phyloP scores from a whole-genome alignment of 768 basidiomycete species.

The Pleurotus giganteus region DNA sequence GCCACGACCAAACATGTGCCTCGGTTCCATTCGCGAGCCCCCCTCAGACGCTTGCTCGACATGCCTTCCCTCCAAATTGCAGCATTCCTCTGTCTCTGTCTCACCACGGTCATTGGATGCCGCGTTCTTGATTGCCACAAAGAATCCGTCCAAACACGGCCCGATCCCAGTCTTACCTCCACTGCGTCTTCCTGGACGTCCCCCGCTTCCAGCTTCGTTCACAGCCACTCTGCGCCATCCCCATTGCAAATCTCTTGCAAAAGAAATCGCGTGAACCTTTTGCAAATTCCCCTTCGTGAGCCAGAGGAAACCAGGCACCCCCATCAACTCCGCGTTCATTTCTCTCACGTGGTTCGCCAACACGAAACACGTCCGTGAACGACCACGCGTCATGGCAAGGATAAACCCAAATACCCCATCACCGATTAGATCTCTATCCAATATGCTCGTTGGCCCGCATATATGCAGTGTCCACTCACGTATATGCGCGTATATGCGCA shows the following conservation, averaged over 20 bases:
- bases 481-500: slow-evolving; percentile 1
- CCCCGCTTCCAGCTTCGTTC: background rate
- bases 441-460: background rate
- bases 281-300: background rate
- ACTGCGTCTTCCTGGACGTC: background rate
- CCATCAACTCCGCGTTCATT: slow-evolving; percentile 3
- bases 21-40: background rate
- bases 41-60: background rate
- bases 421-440: background rate
- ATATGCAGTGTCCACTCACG: background rate
- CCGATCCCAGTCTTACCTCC: background rate
- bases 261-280: background rate
- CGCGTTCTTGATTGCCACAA: slow-evolving; percentile 14
- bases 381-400: slow-evolving; percentile 1
- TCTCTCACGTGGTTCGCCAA: slow-evolving; percentile 2
- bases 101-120: slow-evolving; percentile 23
- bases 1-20: background rate
- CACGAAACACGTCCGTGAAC: slow-evolving; percentile 8
- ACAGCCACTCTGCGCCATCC: background rate
- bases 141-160: slow-evolving; percentile 7
- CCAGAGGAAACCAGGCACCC: background rate
- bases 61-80: background rate
- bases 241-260: background rate
- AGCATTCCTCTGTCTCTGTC: slow-evolving; percentile 1
- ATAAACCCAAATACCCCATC: background rate